phyloP scores from a whole-genome alignment of 306 rosid species.

The Canavalia ensiformis region DNA sequence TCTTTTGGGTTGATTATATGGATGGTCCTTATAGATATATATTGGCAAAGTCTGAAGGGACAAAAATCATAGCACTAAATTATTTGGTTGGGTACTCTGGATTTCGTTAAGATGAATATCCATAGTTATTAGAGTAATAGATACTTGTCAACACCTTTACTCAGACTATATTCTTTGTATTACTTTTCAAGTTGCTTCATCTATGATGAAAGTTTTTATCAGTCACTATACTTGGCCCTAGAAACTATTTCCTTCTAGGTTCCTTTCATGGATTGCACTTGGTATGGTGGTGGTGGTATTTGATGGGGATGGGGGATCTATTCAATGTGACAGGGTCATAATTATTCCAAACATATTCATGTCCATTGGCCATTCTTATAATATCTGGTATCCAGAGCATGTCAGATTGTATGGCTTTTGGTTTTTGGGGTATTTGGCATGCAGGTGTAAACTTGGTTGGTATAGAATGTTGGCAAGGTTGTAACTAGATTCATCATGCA shows the following conservation, averaged over 20 bases:
- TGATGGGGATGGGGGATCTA: conserved; percentile 7
- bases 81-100: conserved; percentile 15
- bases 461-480: conserved; percentile 8
- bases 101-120: conserved; percentile 19
- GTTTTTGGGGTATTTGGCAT: conserved; percentile 31
- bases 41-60: conserved; percentile 30
- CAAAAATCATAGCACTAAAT: conserved; percentile 27
- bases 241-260: conserved; percentile 25
- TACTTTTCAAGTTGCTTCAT: conserved; percentile 22
- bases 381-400: conserved; percentile 1
- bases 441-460: conserved; percentile 1
- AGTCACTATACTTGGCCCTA: conserved; percentile 27
- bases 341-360: conserved; percentile 1
- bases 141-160: conserved; percentile 19
- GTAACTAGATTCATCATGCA: conserved; percentile 19
- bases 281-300: conserved; percentile 19
- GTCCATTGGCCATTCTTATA: background rate
- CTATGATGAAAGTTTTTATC: conserved; percentile 18
- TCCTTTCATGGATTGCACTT: conserved; percentile 24
- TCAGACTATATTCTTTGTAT: background rate
- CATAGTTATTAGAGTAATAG: background rate
- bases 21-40: conserved; percentile 37
- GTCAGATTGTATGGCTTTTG: conserved; percentile 22
- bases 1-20: conserved; percentile 34
- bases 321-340: conserved; percentile 3